Base-by-base conservation (phyloP, 2,329 filamentous ascomycete genomes). In the Sporothrix brasiliensis region DNA sequence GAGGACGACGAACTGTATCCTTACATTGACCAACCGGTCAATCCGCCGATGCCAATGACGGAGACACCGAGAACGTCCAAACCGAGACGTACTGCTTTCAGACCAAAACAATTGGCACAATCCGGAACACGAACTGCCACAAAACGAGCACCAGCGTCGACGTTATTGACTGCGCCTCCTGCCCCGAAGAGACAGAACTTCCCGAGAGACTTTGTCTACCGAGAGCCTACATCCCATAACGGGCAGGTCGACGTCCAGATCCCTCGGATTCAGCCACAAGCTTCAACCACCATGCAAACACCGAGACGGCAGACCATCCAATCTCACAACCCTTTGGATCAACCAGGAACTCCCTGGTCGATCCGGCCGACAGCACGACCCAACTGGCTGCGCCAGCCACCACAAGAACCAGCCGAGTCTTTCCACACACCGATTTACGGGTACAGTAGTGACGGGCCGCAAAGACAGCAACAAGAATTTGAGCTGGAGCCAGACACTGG, bases 61-160 rank as follows among this genome's bases (percentile, higher is more conserved):
- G 44, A 21, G 7, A 34, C 60, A 3, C 24, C 39, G 50, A 47
- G 52, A 9, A 9, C 52, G 4, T 34, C 66, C 3, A 16, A 34
- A 4, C 10, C 61, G 3, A 24, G 47, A 3, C 39, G 16, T 50
- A 58, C 41, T 13, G 44, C 50, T 1, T 68, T 68, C 16, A 39
- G 50, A 7, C 69, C 69, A 19, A 71, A 71, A 10, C 66, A 65
- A 24, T 71, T 66, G 66, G 69, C 69, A 14, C 56, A 34, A 1
- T 68, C 69, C 0, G 69, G 65, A 9, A 34, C 50, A 1, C 63
- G 47, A 50, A 11, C 58, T 34, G 49, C 11, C 13, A 30, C 10
- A n/a, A 54, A 4, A 54, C 65, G n/a, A 56, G 21, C 50, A 67
- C 19, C 63, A 47, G 5, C 44, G n/a, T 16, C 24, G 16, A n/a